These are phyloP conservation scores for Paecilomyces sp. DNA, from an alignment of 2,329 filamentous ascomycete species.

Conservation along the genomic window DNA sequence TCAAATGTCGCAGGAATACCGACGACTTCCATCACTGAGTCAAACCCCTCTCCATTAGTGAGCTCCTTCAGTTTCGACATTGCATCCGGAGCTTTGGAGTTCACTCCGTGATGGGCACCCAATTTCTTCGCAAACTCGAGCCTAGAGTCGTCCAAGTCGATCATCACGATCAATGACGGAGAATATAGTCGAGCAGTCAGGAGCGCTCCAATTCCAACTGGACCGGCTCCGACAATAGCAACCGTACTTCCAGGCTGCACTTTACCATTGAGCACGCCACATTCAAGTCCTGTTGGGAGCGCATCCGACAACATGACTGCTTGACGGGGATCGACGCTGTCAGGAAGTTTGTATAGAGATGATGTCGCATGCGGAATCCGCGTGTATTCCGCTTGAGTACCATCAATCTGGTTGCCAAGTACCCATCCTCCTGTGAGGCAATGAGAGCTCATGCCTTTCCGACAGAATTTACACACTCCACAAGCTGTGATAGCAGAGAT, in stretches of 20 bases:
- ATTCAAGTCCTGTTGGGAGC: constrained; percentile 51
- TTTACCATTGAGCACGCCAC: constrained; percentile 45
- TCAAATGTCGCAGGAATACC: constrained; percentile 48
- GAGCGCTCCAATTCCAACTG: constrained; percentile 50
- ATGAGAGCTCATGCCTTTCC: constrained; percentile 46
- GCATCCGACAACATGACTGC: constrained; percentile 50
- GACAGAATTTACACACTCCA: constrained; percentile 46
- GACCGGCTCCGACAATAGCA: constrained; percentile 50
- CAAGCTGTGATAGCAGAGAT: constrained; percentile 48
- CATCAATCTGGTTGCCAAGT: constrained; percentile 47
- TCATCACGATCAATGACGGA: constrained; percentile 44
- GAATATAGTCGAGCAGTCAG: constrained; percentile 50
- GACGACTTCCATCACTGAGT: constrained; percentile 53
- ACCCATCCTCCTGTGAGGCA: constrained; percentile 51
- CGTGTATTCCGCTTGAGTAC: constrained; percentile 50
- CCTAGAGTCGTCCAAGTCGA: constrained; percentile 46
- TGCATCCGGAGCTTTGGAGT: constrained; percentile 30
- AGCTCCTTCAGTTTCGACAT: constrained; percentile 34
- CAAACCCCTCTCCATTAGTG: constrained; percentile 48
- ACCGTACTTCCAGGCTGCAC: constrained; percentile 48
- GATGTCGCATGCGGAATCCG: constrained; percentile 45
- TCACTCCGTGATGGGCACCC: constrained; percentile 42
- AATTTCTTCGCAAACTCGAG: constrained; percentile 42
- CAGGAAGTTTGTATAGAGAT: constrained; percentile 38
- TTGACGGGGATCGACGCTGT: constrained; percentile 30